Percentiles rank a stretch among this genome's conserved stretches.
Evolutionary conservation across 257 asterid genomes (phyloP).

Genomic region (Nicotiana tomentosiformis): DNA sequence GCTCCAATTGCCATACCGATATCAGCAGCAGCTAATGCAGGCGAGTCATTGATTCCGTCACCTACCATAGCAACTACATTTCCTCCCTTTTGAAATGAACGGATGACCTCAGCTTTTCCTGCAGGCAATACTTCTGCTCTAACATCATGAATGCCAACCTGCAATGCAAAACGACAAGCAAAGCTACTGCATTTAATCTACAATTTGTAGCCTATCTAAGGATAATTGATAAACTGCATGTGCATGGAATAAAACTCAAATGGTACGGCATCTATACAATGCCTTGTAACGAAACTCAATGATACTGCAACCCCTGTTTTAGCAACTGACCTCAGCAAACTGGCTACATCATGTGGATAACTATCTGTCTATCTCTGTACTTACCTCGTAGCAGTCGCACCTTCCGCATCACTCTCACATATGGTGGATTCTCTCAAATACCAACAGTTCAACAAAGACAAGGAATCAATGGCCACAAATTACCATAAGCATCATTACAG

Average conservation of each 20-base stretch:
- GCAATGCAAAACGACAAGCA: conserved; percentile 14
- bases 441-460: not conserved
- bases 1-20: conserved; percentile 99
- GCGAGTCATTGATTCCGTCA: conserved; percentile 96
- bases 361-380: too few relatives aligned
- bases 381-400: too few relatives aligned
- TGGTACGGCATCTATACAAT: not conserved
- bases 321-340: too few relatives aligned
- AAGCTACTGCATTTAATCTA: not conserved
- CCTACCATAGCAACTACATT: conserved; percentile 95
- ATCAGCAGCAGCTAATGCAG: conserved; percentile 97
- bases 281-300: not conserved
- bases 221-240: not conserved
- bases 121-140: conserved; percentile 99
- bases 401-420: not conserved
- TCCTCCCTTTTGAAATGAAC: conserved; percentile 74
- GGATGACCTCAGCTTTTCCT: conserved; percentile 86
- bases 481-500: not conserved
- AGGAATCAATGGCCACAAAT: not conserved
- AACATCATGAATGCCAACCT: conserved; percentile 88
- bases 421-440: not conserved
- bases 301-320: too few relatives aligned
- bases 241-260: not conserved
- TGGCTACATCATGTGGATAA: too few relatives aligned
- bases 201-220: not conserved